These are phyloP conservation scores for Fusarium sp. DNA, from an alignment of 2,329 filamentous ascomycete species.

Conservation along the genomic window DNA sequence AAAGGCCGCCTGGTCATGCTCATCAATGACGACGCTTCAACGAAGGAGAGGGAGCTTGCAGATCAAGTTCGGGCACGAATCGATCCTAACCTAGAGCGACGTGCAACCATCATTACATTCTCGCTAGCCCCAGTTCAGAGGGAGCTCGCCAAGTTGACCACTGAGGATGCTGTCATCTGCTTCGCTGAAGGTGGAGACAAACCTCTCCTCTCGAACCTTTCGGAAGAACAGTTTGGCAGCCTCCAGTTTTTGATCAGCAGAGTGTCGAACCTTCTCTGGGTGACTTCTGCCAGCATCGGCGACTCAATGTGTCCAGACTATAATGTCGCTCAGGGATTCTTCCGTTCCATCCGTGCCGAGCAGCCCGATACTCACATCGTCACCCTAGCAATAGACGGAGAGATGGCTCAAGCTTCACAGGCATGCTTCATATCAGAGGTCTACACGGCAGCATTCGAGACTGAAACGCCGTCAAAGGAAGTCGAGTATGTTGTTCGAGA, in stretches of 20 bases:
- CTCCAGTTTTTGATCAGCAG: not conserved
- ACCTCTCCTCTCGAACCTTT: not conserved
- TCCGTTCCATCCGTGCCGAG: not conserved
- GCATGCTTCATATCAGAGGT: not conserved
- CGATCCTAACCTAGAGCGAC: accelerated
- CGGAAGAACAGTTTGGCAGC: not conserved
- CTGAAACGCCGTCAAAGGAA: not conserved
- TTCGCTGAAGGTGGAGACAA: not conserved
- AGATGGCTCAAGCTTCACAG: accelerated
- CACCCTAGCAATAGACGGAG: not conserved
- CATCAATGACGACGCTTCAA: not conserved
- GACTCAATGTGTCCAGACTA: not conserved
- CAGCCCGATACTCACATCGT: not conserved
- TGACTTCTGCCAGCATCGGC: not conserved
- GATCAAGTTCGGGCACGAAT: accelerated
- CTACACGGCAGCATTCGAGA: not conserved
- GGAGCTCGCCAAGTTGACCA: accelerated
- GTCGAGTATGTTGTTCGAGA: not conserved
- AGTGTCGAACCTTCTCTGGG: not conserved
- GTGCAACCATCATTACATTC: accelerated
- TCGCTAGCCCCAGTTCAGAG: accelerated
- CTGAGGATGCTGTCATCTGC: not conserved
- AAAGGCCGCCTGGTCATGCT: not conserved
- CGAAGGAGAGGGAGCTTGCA: not conserved
- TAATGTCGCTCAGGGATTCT: not conserved